Evolutionary conservation across 2,329 filamentous ascomycete species (phyloP), one percentile per base, ranked within the genome.

Genomic region (Penicillium digitatum): DNA sequence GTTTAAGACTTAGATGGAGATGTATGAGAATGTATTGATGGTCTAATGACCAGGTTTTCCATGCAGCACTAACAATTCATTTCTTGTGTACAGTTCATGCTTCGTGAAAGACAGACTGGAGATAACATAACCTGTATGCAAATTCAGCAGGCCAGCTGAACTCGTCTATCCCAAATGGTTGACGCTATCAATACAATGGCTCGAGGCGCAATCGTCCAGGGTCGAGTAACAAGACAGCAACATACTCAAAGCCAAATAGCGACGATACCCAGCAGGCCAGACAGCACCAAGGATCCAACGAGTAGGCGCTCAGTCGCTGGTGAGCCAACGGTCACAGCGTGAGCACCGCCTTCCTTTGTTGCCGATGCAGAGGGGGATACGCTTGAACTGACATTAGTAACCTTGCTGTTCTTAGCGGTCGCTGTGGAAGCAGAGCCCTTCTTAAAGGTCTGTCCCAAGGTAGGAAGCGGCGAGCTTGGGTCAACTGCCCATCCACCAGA

Each of bases 401-500:
- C 58, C 3, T 57, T 54, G 20, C 48, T 54, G 22, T 42, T 47
- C 37, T 55, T 59, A 22, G 31, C 31, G 9, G 57, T 50, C n/a
- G 54, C 46, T 7, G 40, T 57, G 38, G 61, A 43, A 7, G 42
- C 51, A 46, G 64, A 52, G 8, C 37, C 34, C 50, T 50, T 53
- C 35, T 54, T 63, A 46, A 65, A 63, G 4, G 75, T 78, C 63
- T 85, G 79, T 14, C 86, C 88, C 8, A 94, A 63, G 2, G 82
- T 85, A 0, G 91, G 90, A 24, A 95, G 79, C 12, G 81, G 72
- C 3, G 87, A 84, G 60, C 85, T 83, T 16, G 88, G 86, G 63
- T 89, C 76, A 3, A 95, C 83, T 20, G 84, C 78, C 90, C 90
- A 96, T 31, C 83, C 82, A 26, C 81, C 83, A 1, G 79, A 66